phyloP scores from a whole-genome alignment of 169 alveolate species.

The Ichthyophthirius multifiliis region DNA sequence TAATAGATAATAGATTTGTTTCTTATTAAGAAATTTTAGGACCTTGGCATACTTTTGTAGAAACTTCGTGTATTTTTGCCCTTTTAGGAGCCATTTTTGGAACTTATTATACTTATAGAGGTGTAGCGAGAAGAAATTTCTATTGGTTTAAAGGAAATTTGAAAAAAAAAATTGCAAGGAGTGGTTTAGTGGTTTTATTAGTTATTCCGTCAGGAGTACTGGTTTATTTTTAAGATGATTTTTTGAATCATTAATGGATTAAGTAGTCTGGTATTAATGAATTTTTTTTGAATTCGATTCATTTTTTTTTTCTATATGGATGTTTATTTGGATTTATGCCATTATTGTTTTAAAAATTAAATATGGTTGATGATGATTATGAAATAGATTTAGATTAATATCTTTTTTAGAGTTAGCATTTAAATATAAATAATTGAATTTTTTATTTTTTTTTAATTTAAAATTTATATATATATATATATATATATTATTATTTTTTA shows the following conservation, averaged over 20 bases:
- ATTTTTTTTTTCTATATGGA: not conserved
- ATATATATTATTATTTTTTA: too few relatives aligned
- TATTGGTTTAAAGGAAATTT: constrained; percentile 25
- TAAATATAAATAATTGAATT: too few relatives aligned
- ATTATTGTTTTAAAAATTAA: not conserved
- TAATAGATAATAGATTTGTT: not conserved
- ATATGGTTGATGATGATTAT: not conserved
- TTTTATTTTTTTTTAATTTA: too few relatives aligned
- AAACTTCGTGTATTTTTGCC: constrained; percentile 17
- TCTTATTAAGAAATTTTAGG: constrained; percentile 24
- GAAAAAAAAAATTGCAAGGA: not conserved
- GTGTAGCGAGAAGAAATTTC: not conserved
- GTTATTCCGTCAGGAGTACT: too few relatives aligned
- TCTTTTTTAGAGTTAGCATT: too few relatives aligned
- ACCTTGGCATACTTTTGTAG: constrained; percentile 20
- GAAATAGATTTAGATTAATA: too few relatives aligned
- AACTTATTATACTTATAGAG: constrained; percentile 20
- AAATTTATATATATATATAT: too few relatives aligned
- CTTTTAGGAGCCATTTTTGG: constrained; percentile 35
- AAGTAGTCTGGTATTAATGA: not conserved
- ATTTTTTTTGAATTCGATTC: not conserved
- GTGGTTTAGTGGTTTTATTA: too few relatives aligned
- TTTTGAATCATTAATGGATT: not conserved
- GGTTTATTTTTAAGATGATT: too few relatives aligned
- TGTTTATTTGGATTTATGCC: constrained; percentile 12